phyloP scores from a whole-genome alignment of 257 asterid species.

The Nicotiana noctiflora region DNA sequence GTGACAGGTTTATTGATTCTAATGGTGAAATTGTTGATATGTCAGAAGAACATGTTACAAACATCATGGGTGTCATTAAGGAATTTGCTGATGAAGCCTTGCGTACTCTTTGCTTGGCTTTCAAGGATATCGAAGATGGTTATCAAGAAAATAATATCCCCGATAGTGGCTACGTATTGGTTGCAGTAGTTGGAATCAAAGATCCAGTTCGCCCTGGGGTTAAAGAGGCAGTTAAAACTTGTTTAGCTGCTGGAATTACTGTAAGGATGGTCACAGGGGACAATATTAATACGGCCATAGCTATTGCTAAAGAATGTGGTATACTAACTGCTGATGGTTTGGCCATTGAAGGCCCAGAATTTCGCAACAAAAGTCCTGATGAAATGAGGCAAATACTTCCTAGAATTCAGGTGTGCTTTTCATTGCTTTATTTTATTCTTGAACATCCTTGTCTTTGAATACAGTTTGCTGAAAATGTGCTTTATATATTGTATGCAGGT shows the following conservation, averaged over 20 bases:
- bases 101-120: conserved; percentile 91
- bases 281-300: conserved; percentile 86
- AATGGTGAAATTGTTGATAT: conserved; percentile 54
- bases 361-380: conserved; percentile 46
- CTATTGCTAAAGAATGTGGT: conserved; percentile 96
- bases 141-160: conserved; percentile 43
- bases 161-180: conserved; percentile 63
- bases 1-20: conserved; percentile 45
- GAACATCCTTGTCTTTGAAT: background rate
- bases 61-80: conserved; percentile 46
- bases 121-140: conserved; percentile 51
- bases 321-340: conserved; percentile 62
- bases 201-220: conserved; percentile 98
- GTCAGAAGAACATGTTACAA: conserved; percentile 49
- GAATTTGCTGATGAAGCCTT: conserved; percentile 70
- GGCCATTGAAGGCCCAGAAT: conserved; percentile 85
- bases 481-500: conserved; percentile 44
- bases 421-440: background rate
- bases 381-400: conserved; percentile 77
- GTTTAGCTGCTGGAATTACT: conserved; percentile 80
- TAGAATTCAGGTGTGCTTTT: conserved; percentile 56
- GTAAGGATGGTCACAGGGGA: conserved; percentile 98
- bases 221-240: conserved; percentile 73
- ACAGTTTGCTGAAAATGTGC: conserved; percentile 6
- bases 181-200: conserved; percentile 82